Evolutionary conservation across 176 grass and related monocot genomes (phyloP).

Genomic region (Musa schizocarpa): DNA sequence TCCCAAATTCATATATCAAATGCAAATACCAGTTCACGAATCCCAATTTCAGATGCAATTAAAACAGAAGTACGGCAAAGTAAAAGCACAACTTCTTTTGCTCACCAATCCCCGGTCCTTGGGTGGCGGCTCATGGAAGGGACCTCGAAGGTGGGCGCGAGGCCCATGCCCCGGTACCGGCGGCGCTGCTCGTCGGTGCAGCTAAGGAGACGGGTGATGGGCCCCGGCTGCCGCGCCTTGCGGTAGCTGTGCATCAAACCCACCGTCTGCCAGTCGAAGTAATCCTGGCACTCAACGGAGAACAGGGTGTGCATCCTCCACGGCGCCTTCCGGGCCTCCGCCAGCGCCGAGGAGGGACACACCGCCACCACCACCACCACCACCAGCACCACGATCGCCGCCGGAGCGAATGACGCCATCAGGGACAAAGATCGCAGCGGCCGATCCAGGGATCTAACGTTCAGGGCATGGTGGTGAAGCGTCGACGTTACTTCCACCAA

Average conservation of each 20-base stretch:
- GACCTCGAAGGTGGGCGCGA: conserved; percentile 77
- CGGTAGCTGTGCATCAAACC: conserved; percentile 82
- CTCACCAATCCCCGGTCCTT: conserved; percentile 79
- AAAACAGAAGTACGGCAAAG: background rate
- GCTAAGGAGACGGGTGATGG: conserved; percentile 72
- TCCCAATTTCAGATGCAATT: background rate
- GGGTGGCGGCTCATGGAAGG: conserved; percentile 85
- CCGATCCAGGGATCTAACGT: background rate
- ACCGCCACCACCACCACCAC: background rate
- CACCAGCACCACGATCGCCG: background rate
- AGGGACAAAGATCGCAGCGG: background rate
- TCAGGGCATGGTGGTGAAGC: too few species aligned
- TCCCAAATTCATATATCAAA: background rate
- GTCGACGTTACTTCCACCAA: too few species aligned
- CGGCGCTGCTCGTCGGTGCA: conserved; percentile 56
- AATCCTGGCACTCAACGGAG: conserved; percentile 92
- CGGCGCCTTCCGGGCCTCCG: conserved; percentile 8
- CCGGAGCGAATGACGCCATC: background rate
- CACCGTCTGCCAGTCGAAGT: conserved; percentile 97
- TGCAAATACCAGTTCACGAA: too few species aligned
- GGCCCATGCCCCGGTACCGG: conserved; percentile 55
- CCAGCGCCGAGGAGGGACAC: background rate
- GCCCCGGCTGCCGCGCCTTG: conserved; percentile 71
- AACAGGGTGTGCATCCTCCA: conserved; percentile 87
- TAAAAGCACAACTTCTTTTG: background rate